Base-by-base conservation (phyloP, 2,329 filamentous ascomycete genomes). In the Escovopsis sp. region DNA sequence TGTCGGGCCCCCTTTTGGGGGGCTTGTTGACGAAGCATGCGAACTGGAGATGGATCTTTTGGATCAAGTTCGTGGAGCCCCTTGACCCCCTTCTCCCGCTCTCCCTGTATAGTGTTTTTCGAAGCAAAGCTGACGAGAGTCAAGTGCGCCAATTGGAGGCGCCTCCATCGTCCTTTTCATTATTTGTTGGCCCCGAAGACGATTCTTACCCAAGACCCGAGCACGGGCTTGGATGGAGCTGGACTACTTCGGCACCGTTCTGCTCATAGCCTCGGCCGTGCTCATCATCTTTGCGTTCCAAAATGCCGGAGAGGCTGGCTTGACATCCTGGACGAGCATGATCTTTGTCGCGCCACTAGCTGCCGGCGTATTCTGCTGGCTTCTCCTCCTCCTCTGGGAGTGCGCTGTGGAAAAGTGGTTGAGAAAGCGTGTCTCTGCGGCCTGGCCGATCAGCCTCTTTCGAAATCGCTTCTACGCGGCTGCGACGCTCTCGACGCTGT, bases 221-320 rank as follows among this genome's bases (percentile, higher is more conserved):
- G 53, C 52, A 19, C 54, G 60, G 25, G 49, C 56, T 4, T 70
- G 65, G 64, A 61, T 50, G 21, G 57, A 68, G 31, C 54, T 76
- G 27, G 72, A 76, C 43, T 60, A 66, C 35, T 29, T 67, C 4
- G 70, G 71, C 10, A 67, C 67, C 0, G 41, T 66, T n/a, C 55
- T 76, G 16, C 52, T 72, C 11, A 59, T 76, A 8, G 54, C 63
- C 3, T 63, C 68, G 2, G 63, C 70, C 0, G 63, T 70, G 1
- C 57, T 75, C 3, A 56, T 74, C 4, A 66, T 74, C 0, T 74
- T 72, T 43, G 56, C 71, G 2, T 72, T 76, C 37, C 70, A 76
- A 43, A 64, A 64, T 41, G 61, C 61, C 3, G 63, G 63, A 0
- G 46, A 47, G 1, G 48, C 51, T 0, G 41, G 52, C 3, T 38